Conservation (phyloP, 148 eudicot genomes). For the Rhododendron williamsianum region DNA sequence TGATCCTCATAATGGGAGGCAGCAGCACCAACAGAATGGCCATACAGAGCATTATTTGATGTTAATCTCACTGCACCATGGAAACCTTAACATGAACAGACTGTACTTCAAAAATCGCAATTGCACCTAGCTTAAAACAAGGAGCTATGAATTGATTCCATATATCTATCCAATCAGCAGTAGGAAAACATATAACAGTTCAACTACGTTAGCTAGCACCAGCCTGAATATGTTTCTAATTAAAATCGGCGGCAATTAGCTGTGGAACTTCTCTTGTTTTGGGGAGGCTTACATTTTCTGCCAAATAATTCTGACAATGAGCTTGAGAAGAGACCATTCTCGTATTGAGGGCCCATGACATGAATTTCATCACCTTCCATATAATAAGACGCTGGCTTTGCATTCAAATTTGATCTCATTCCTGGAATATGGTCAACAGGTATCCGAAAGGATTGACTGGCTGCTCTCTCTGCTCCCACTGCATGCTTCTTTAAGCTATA, state of each 20-base stretch:
- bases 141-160: neutral
- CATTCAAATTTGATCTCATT: constrained; percentile 25
- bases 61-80: constrained; percentile 49
- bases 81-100: constrained; percentile 1
- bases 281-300: constrained; percentile 51
- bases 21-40: constrained; percentile 55
- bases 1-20: constrained; percentile 55
- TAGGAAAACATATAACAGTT: neutral
- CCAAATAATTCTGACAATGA: constrained; percentile 63
- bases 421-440: constrained; percentile 33
- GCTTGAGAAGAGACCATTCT: constrained; percentile 76
- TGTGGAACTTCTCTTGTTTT: neutral
- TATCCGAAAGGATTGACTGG: constrained; percentile 37
- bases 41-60: constrained; percentile 32
- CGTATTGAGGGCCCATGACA: constrained; percentile 38
- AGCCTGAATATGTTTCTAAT: neutral
- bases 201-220: constrained; percentile 6
- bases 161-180: constrained; percentile 2
- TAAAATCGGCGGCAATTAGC: neutral
- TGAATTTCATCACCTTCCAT: constrained; percentile 33
- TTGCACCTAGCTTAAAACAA: neutral
- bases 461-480: constrained; percentile 44
- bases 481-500: constrained; percentile 40
- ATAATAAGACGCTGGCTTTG: constrained; percentile 25
- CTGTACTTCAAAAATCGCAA: neutral